Evolutionary conservation across 2,329 filamentous ascomycete species (phyloP).

Genomic region (Cytospora piceicola): DNA sequence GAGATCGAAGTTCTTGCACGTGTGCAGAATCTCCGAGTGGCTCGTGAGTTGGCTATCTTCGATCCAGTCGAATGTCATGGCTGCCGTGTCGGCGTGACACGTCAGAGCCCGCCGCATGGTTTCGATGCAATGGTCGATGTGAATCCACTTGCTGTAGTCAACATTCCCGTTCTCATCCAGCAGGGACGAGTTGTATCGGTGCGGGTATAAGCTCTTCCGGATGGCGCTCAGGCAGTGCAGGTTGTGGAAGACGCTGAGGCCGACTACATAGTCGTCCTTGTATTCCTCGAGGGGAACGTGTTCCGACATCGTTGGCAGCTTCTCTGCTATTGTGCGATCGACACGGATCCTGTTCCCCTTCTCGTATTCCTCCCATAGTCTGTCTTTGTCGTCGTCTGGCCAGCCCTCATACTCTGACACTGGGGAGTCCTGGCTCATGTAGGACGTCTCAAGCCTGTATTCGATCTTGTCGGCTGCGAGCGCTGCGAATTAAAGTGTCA

Average conservation of each 20-base stretch:
- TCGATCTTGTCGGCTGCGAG: slow-evolving; percentile 21
- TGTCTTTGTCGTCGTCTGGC: slow-evolving; percentile 14
- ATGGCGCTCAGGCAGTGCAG: slow-evolving; percentile 22
- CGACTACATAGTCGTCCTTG: slow-evolving; percentile 19
- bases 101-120: slow-evolving; percentile 20
- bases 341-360: slow-evolving; percentile 22
- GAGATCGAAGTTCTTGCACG: slow-evolving; percentile 17
- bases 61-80: slow-evolving; percentile 24
- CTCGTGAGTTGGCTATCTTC: slow-evolving; percentile 19
- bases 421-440: slow-evolving; percentile 20
- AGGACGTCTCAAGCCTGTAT: slow-evolving; percentile 20
- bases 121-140: slow-evolving; percentile 24
- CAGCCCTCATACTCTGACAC: slow-evolving; percentile 22
- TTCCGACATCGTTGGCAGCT: slow-evolving; percentile 9
- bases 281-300: slow-evolving; percentile 11
- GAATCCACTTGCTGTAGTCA: slow-evolving; percentile 20
- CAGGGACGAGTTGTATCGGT: slow-evolving; percentile 21
- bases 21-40: slow-evolving; percentile 15
- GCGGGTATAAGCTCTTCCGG: slow-evolving; percentile 17
- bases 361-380: slow-evolving; percentile 22
- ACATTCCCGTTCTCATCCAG: slow-evolving; percentile 12
- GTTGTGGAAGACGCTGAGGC: slow-evolving; percentile 22
- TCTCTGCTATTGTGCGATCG: background rate
- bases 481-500: background rate
- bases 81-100: slow-evolving; percentile 20